Conservation (phyloP, 208 protist species). For the Crithidia sp. region DNA sequence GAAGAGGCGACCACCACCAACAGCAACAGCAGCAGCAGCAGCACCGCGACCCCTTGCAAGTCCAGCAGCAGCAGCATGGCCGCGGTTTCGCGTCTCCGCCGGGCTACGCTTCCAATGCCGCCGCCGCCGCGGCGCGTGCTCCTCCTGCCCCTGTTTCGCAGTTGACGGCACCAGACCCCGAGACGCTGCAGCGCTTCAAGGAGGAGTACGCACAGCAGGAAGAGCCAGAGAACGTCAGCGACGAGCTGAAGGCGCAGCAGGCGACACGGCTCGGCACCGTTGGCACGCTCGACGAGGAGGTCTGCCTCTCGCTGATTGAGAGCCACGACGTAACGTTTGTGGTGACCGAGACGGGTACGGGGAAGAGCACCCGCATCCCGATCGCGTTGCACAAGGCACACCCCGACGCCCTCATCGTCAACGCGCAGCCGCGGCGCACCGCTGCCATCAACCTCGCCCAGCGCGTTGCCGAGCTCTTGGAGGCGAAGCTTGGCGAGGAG, state of each 20-base stretch:
- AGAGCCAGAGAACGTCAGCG: slow-evolving; percentile 35
- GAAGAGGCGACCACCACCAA: neutral
- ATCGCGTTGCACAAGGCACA: slow-evolving; percentile 67
- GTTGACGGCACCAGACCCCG: slow-evolving; percentile 28
- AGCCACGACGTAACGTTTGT: slow-evolving; percentile 87
- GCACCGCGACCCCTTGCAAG: slow-evolving; percentile 1
- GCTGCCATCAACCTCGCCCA: slow-evolving; percentile 81
- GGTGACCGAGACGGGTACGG: slow-evolving; percentile 87
- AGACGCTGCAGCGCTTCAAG: slow-evolving; percentile 49
- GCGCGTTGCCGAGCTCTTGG: slow-evolving; percentile 61
- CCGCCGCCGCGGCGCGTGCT: neutral
- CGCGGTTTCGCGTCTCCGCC: neutral
- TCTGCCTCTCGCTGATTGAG: slow-evolving; percentile 62
- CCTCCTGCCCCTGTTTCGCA: neutral
- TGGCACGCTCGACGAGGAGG: slow-evolving; percentile 64
- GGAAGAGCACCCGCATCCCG: slow-evolving; percentile 87
- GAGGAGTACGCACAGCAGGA: slow-evolving; percentile 63
- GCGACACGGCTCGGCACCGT: slow-evolving; percentile 35
- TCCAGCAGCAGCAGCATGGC: slow-evolving; percentile 21
- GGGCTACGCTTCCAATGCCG: neutral
- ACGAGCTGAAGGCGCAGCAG: slow-evolving; percentile 47
- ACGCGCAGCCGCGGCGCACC: slow-evolving; percentile 82
- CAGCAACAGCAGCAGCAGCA: slow-evolving; percentile 8
- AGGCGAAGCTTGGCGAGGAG: slow-evolving; percentile 46
- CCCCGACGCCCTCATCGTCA: slow-evolving; percentile 55